Percentiles rank a stretch among this genome's conserved stretches.
phyloP scores from a whole-genome alignment of 495 filamentous ascomycete species.

The Articulospora tetracladia region DNA sequence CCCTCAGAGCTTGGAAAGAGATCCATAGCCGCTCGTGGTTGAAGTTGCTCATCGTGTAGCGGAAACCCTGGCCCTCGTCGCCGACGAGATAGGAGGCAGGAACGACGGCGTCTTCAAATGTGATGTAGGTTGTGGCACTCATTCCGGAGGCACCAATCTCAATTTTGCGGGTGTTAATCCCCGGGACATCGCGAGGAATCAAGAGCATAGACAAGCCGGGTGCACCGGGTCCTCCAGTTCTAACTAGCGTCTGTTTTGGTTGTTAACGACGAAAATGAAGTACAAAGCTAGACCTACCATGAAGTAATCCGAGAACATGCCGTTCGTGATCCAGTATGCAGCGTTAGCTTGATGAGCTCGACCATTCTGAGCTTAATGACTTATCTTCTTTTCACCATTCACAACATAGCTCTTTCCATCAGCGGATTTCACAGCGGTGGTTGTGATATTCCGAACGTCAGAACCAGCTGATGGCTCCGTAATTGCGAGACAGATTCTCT shows the following conservation, averaged over 20 bases:
- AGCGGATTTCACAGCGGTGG: constrained; percentile 84
- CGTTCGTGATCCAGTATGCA: constrained; percentile 88
- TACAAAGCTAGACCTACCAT: constrained; percentile 40
- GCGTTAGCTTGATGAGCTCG: background rate
- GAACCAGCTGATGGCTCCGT: constrained; percentile 74
- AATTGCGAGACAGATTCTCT: constrained; percentile 87
- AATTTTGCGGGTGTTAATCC: constrained; percentile 89
- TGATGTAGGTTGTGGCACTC: constrained; percentile 90
- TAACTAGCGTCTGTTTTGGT: constrained; percentile 62
- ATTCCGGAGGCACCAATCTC: constrained; percentile 97
- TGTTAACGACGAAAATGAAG: too few relatives aligned
- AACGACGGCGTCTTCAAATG: constrained; percentile 96
- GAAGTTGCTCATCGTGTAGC: constrained; percentile 91
- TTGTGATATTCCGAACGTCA: constrained; percentile 90
- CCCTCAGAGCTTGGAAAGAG: constrained; percentile 91
- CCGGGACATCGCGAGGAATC: constrained; percentile 43
- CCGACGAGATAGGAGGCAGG: constrained; percentile 96
- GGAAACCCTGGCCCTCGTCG: constrained; percentile 95
- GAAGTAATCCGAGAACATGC: constrained; percentile 93
- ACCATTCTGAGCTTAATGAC: background rate
- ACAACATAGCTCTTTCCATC: constrained; percentile 98
- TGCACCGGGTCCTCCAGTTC: constrained; percentile 81
- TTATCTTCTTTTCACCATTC: constrained; percentile 91
- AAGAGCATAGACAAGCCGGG: constrained; percentile 84
- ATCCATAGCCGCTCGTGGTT: constrained; percentile 98